A percentile compares a stretch with the other conserved stretches of the same genome.
phyloP scores from a whole-genome alignment of 768 basidiomycete genomes.

The Tephrocybe sp. region DNA sequence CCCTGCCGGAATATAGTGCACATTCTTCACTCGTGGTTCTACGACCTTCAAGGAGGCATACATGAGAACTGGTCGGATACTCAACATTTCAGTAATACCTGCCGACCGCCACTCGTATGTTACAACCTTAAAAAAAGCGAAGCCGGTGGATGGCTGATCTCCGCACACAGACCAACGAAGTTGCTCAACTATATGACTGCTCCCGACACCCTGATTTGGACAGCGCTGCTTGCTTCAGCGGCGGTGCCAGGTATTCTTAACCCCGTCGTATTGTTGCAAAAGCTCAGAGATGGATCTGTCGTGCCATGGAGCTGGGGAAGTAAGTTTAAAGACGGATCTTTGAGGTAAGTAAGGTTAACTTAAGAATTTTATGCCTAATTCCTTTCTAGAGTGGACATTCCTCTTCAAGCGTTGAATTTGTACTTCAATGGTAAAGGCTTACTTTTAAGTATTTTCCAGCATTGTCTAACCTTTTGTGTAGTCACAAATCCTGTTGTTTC shows the following conservation, averaged over 20 bases:
- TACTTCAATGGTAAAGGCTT: constrained; percentile 73
- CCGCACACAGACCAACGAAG: constrained; percentile 83
- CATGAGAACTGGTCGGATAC: constrained; percentile 84
- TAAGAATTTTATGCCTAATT: not conserved
- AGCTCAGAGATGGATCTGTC: constrained; percentile 73
- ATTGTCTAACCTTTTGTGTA: constrained; percentile 24
- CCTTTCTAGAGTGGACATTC: constrained; percentile 82
- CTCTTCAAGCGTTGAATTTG: constrained; percentile 83
- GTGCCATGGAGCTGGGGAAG: constrained; percentile 96
- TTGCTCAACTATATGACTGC: constrained; percentile 93
- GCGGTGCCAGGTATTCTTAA: constrained; percentile 96
- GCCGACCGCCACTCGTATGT: constrained; percentile 81
- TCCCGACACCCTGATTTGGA: constrained; percentile 90
- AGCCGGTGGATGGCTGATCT: constrained; percentile 5
- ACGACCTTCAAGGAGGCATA: constrained; percentile 97
- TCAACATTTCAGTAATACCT: constrained; percentile 93
- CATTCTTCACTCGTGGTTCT: constrained; percentile 91
- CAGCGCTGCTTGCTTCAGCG: constrained; percentile 80
- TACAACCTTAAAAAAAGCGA: not conserved
- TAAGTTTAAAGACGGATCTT: constrained; percentile 89
- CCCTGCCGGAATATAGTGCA: constrained; percentile 44
- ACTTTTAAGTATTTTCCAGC: not conserved
- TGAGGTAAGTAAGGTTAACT: constrained; percentile 53
- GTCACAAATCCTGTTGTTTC: constrained; percentile 94
- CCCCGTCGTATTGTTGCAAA: constrained; percentile 94